Percentiles rank a stretch among this genome's conserved stretches.
phyloP scores from a whole-genome alignment of 2,329 filamentous ascomycete species.

The Fusarium equiseti region DNA sequence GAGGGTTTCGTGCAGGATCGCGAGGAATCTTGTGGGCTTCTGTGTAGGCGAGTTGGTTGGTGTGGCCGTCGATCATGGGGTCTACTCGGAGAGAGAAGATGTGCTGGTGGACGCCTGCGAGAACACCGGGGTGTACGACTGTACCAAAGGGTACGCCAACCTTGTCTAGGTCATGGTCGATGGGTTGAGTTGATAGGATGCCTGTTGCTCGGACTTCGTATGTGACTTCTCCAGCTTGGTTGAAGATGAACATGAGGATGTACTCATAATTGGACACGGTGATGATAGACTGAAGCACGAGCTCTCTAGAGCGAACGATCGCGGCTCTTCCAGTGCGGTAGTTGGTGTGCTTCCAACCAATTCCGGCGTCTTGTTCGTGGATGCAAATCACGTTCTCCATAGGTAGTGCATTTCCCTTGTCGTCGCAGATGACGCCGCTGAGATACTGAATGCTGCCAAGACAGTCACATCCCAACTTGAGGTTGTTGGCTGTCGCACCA shows the following conservation, averaged over 20 bases:
- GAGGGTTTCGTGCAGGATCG: constrained; percentile 67
- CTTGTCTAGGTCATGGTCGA: constrained; percentile 68
- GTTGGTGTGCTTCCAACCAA: constrained; percentile 80
- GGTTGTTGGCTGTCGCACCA: constrained; percentile 75
- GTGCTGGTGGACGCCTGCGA: constrained; percentile 78
- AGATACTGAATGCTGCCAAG: constrained; percentile 76
- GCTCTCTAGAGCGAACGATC: constrained; percentile 69
- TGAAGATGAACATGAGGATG: constrained; percentile 65
- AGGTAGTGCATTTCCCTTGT: constrained; percentile 64
- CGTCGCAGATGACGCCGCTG: constrained; percentile 65
- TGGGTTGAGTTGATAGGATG: constrained; percentile 71
- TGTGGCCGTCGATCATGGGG: constrained; percentile 67
- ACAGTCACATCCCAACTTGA: constrained; percentile 77
- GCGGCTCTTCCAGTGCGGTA: constrained; percentile 71
- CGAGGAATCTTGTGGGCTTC: constrained; percentile 54
- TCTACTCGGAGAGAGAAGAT: constrained; percentile 75
- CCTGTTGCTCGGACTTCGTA: constrained; percentile 75
- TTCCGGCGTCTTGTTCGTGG: constrained; percentile 77
- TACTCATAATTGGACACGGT: constrained; percentile 64
- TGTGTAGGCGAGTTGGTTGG: constrained; percentile 63
- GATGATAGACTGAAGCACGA: constrained; percentile 76
- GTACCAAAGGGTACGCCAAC: constrained; percentile 66
- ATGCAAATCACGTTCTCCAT: constrained; percentile 73
- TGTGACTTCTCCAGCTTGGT: constrained; percentile 71
- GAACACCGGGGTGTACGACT: constrained; percentile 71